A percentile compares a stretch with the other conserved stretches of the same genome.
phyloP scores from a whole-genome alignment of 2,329 filamentous ascomycete species.

The Cladosporium cucumerinum region DNA sequence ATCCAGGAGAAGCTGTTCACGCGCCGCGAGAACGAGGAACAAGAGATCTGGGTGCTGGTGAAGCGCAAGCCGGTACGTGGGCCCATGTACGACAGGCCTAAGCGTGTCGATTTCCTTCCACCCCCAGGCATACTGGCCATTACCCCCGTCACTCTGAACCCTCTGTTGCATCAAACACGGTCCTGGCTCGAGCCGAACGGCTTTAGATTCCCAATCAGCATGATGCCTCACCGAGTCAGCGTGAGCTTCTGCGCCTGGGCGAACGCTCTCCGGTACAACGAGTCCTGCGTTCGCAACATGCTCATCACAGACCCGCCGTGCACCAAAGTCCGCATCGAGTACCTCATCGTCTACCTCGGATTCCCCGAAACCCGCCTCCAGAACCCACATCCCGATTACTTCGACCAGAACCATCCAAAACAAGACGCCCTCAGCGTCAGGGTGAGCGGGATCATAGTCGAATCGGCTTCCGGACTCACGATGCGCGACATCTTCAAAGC shows the following conservation, averaged over 20 bases:
- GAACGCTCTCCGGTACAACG: neutral
- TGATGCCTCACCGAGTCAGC: neutral
- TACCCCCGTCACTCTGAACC: neutral
- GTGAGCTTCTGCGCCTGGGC: neutral
- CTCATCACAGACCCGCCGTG: neutral
- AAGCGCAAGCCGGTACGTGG: neutral
- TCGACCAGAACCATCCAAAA: neutral
- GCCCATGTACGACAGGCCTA: neutral
- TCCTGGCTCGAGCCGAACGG: neutral
- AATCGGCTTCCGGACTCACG: neutral
- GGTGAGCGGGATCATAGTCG: neutral
- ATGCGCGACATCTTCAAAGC: neutral
- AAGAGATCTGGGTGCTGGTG: neutral
- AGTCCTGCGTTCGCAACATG: neutral
- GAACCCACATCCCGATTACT: neutral
- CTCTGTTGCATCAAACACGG: neutral
- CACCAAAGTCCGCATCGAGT: neutral
- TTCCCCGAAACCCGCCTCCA: neutral
- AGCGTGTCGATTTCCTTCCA: neutral
- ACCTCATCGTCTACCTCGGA: neutral
- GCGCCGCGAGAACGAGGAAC: neutral
- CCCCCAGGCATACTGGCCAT: neutral
- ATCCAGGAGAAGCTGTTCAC: neutral
- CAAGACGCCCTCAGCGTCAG: neutral
- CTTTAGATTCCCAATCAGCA: neutral